Percentiles rank a stretch among this genome's conserved stretches.
phyloP scores from a whole-genome alignment of 371 early-diverging fungal genomes.

The Mortierella sp. region DNA sequence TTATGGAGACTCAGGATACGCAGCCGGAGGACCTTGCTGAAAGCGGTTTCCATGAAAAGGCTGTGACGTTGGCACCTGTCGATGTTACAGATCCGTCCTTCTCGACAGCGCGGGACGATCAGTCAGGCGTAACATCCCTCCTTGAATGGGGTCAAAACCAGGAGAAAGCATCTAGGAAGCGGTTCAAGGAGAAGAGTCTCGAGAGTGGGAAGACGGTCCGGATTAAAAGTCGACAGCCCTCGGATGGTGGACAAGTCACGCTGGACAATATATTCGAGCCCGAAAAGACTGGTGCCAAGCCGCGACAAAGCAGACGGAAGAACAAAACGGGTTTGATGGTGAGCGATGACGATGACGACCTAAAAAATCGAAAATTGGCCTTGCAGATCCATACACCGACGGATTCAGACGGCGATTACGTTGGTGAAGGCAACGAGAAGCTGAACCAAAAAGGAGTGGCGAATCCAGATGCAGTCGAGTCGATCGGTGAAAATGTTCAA shows the following conservation, averaged over 20 bases:
- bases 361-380: not conserved
- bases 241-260: not conserved
- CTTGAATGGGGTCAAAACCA: slow-evolving; percentile 39
- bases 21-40: slow-evolving; percentile 23
- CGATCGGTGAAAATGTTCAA: slow-evolving; percentile 17
- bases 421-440: slow-evolving; percentile 5
- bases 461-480: not conserved
- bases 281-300: not conserved
- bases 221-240: slow-evolving; percentile 10
- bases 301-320: not conserved
- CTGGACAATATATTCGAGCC: slow-evolving; percentile 10
- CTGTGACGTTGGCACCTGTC: not conserved
- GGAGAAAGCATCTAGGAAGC: slow-evolving; percentile 10
- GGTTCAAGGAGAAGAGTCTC: slow-evolving; percentile 20
- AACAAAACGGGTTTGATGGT: not conserved
- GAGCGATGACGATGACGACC: not conserved
- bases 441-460: not conserved
- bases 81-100: slow-evolving; percentile 37
- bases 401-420: slow-evolving; percentile 13
- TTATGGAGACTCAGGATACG: slow-evolving; percentile 59
- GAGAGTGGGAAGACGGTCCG: slow-evolving; percentile 22
- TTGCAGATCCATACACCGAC: not conserved
- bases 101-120: slow-evolving; percentile 37
- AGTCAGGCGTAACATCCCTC: slow-evolving; percentile 8
- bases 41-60: slow-evolving; percentile 11